Percentiles rank a stretch among this genome's conserved stretches.
phyloP scores from a whole-genome alignment of 768 basidiomycete species.

The Hygrophoropsis aurantiaca region DNA sequence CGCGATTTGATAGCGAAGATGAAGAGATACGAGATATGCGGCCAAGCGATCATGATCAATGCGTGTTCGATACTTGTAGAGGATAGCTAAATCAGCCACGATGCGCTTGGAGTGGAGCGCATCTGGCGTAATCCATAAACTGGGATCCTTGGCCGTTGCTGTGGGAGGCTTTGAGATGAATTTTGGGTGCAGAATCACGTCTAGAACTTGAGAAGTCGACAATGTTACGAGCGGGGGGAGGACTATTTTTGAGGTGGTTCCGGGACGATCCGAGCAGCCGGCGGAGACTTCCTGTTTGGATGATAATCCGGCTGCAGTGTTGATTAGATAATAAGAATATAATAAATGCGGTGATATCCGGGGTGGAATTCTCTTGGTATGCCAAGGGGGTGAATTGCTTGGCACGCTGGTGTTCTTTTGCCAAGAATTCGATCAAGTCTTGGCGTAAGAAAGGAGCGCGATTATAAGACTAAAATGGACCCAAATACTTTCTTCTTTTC shows the following conservation, averaged over 20 bases:
- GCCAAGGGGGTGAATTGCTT: constrained; percentile 3
- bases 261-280: not conserved
- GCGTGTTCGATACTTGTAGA: too few relatives aligned
- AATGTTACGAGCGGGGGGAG: too few relatives aligned
- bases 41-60: too few relatives aligned
- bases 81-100: too few relatives aligned
- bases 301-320: not conserved
- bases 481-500: not conserved
- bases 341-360: constrained; percentile 10
- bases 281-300: not conserved
- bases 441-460: constrained; percentile 7
- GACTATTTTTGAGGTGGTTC: not conserved
- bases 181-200: not conserved
- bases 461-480: constrained; percentile 5
- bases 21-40: too few relatives aligned
- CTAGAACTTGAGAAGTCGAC: not conserved
- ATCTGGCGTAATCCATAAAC: too few relatives aligned
- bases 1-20: too few relatives aligned
- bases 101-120: not conserved
- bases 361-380: constrained; percentile 1
- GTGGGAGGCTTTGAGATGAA: not conserved
- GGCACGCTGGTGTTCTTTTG: constrained; percentile 9
- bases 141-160: not conserved
- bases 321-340: not conserved
- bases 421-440: constrained; percentile 3